phyloP scores from a whole-genome alignment of 305 asterid genomes.

The Striga hermonthica region DNA sequence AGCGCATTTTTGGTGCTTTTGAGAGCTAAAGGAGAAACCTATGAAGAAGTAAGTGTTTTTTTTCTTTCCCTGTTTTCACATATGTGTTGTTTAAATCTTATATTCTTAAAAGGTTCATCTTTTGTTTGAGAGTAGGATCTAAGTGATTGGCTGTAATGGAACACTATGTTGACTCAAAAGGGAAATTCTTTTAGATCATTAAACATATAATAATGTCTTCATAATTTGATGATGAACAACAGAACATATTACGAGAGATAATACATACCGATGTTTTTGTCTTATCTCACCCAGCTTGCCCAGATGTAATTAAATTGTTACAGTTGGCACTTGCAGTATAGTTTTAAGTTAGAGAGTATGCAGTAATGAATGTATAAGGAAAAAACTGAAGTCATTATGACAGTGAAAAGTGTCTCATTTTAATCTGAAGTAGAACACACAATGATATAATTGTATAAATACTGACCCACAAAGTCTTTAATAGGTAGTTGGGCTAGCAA shows the following conservation, averaged over 20 bases:
- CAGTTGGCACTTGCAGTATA: background rate
- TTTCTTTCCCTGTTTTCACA: background rate
- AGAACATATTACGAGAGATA: too few species aligned
- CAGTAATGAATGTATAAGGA: too few species aligned
- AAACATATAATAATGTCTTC: background rate
- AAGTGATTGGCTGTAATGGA: background rate
- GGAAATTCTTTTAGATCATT: background rate
- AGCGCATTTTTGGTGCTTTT: constrained; percentile 90
- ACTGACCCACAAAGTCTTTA: constrained; percentile 29
- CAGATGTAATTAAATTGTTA: background rate
- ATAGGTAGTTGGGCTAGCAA: constrained; percentile 89
- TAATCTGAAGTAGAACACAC: background rate
- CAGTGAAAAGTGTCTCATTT: constrained; percentile 23
- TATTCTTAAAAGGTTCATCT: background rate
- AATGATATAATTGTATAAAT: constrained; percentile 31
- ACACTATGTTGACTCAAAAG: background rate
- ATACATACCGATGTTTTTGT: too few species aligned
- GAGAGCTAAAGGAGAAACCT: constrained; percentile 97
- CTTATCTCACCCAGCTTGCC: background rate
- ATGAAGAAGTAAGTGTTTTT: constrained; percentile 65
- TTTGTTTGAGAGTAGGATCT: constrained; percentile 1
- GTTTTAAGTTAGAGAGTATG: too few species aligned
- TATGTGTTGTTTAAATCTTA: background rate
- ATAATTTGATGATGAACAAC: background rate
- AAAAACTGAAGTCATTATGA: background rate